These are phyloP conservation scores for Eudorina sp. DNA, from an alignment of 139 green algal genomes.

Conservation along the genomic window DNA sequence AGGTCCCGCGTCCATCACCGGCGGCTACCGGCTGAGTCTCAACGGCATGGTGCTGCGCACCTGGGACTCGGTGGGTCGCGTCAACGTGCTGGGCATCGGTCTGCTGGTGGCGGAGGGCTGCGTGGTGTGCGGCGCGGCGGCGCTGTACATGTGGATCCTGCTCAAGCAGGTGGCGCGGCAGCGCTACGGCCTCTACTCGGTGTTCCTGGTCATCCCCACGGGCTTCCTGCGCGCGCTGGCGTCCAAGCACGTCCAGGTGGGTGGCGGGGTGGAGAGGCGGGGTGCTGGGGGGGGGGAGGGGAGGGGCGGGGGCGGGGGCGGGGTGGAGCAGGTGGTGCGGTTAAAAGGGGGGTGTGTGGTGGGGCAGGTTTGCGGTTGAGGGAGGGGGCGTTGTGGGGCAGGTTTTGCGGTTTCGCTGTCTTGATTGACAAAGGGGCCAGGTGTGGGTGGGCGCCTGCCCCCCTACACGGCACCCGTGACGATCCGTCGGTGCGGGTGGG, in stretches of 20 bases:
- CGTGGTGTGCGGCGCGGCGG: constrained; percentile 27
- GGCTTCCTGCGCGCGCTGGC: constrained; percentile 58
- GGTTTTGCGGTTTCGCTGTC: too few relatives aligned
- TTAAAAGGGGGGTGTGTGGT: too few relatives aligned
- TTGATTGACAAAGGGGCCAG: too few relatives aligned
- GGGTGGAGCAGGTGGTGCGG: too few relatives aligned
- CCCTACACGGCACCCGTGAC: too few relatives aligned
- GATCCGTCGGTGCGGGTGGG: too few relatives aligned
- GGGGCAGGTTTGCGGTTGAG: too few relatives aligned
- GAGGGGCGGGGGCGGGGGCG: neutral
- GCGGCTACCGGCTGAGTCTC: constrained; percentile 47
- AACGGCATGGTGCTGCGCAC: constrained; percentile 55
- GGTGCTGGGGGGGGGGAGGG: neutral
- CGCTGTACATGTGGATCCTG: constrained; percentile 35
- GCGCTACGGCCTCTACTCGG: constrained; percentile 55
- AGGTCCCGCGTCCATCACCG: constrained; percentile 31
- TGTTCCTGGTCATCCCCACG: constrained; percentile 65
- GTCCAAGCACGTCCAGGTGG: constrained; percentile 57
- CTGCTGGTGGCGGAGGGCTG: constrained; percentile 59
- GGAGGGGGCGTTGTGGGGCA: too few relatives aligned
- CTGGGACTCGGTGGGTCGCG: constrained; percentile 17
- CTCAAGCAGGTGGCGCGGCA: constrained; percentile 50
- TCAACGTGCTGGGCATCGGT: constrained; percentile 45
- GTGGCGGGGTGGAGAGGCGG: neutral
- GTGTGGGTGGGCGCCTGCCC: too few relatives aligned